Base-by-base conservation (phyloP, 805 yeast species). In the Huiozyma naganishii region DNA sequence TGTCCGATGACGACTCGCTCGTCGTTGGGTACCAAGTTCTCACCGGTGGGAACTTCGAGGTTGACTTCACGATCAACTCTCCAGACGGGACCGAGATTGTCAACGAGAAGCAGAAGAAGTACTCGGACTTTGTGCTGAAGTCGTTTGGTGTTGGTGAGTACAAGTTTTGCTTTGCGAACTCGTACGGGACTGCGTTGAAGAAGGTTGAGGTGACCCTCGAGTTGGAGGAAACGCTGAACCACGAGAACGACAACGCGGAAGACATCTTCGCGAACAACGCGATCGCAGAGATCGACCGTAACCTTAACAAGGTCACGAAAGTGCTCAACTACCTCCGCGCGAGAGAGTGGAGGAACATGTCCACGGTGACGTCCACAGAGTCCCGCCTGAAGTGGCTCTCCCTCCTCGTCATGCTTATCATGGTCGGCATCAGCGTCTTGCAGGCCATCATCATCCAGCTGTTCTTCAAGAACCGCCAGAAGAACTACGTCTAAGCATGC, bases 261-360 rank as follows among this genome's bases (percentile, higher is more conserved):
- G 79, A 76, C 47, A 70, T 72, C 45, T 66, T 70, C 52, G 71
- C 79, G 63, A 73, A 73, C 54, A 65, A 64, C 43, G 73, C 82
- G 7, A 70, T 77, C 39, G 73, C 72, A 46, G 77, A 72, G 59
- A 78, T 79, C 52, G 80, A 76, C 54, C 63, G 70, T 52, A 79
- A 76, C 59, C 66, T 78, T 56, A 76, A 73, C 52, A 78, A 74
- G 48, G 72, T 77, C 49, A 72, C 68, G 51, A 74, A 73, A 58
- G 67, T 77, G 66, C 69, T 90, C 65, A 86, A 83, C 58, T 87
- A 92, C 65, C 79, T 90, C 69, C 87, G 88, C 71, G 88, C 97
- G 12, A 83, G 99, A 71, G 95, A 89, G 71, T 83, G 86, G 77
- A 80, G 99, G 72, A 92, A 92, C 68, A 92, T 88, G 76, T 83